Conservation (phyloP, 2,329 filamentous ascomycete genomes). For the Macrophomina tecta region DNA sequence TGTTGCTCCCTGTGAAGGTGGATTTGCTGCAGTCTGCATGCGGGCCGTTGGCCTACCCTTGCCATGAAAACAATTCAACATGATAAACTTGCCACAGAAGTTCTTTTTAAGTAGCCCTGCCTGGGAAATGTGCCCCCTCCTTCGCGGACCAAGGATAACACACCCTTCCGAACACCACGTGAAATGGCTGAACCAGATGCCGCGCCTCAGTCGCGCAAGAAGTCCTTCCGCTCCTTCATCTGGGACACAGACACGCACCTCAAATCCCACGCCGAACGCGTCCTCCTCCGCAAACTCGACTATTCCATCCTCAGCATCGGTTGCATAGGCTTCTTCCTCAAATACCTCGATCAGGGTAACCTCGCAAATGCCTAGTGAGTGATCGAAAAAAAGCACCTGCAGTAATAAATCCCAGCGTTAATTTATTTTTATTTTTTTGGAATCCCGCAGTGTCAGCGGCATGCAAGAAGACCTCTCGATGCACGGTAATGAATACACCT, state of each 20-base stretch:
- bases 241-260: conserved; percentile 31
- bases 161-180: background rate
- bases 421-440: no score
- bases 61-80: background rate
- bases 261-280: conserved; percentile 24
- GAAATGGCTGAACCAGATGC: background rate
- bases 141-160: no score
- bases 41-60: background rate
- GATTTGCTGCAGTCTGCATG: background rate
- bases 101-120: background rate
- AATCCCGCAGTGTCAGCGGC: background rate
- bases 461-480: conserved; percentile 28
- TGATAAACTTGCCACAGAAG: background rate
- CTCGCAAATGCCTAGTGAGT: conserved; percentile 6
- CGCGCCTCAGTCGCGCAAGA: background rate
- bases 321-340: conserved; percentile 26
- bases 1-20: background rate
- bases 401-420: no score
- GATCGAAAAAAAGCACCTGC: no score
- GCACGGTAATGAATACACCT: conserved; percentile 18
- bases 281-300: conserved; percentile 32
- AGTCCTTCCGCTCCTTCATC: conserved; percentile 29
- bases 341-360: conserved; percentile 18
- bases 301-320: conserved; percentile 29
- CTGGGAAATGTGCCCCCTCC: background rate